Evolutionary conservation across 768 basidiomycete genomes (phyloP).

Genomic region (Suillus subluteus): DNA sequence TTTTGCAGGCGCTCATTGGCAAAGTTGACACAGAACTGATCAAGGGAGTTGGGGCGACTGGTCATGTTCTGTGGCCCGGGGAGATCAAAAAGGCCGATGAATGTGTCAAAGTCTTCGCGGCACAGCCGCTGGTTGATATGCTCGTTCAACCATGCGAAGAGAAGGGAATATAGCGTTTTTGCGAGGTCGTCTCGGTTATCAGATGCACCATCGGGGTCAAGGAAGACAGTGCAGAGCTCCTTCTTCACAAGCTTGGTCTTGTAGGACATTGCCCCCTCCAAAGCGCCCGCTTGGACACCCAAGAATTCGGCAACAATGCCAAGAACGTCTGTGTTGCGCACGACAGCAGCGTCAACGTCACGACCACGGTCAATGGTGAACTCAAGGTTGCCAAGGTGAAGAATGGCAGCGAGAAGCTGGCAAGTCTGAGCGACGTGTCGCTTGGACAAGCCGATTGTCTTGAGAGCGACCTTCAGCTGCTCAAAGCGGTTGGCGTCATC

Average conservation of each 20-base stretch:
- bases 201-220: constrained; percentile 92
- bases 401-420: constrained; percentile 92
- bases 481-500: constrained; percentile 91
- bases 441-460: constrained; percentile 91
- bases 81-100: constrained; percentile 92
- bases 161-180: constrained; percentile 88
- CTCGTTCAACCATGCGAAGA: constrained; percentile 97
- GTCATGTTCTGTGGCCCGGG: constrained; percentile 92
- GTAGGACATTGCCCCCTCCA: constrained; percentile 86
- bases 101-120: constrained; percentile 89
- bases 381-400: constrained; percentile 95
- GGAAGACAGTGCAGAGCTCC: constrained; percentile 95
- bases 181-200: constrained; percentile 95
- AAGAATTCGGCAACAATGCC: constrained; percentile 89
- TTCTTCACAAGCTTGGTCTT: constrained; percentile 92
- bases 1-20: constrained; percentile 91
- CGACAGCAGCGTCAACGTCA: constrained; percentile 92
- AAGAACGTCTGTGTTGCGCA: constrained; percentile 83
- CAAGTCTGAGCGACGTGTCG: constrained; percentile 94
- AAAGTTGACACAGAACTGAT: constrained; percentile 96
- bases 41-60: constrained; percentile 87
- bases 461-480: constrained; percentile 93
- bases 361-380: constrained; percentile 82
- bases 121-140: constrained; percentile 95
- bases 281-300: constrained; percentile 70